These are phyloP conservation scores for Alternaria brassicae DNA, from an alignment of 2,329 filamentous ascomycete genomes.

Conservation along the genomic window DNA sequence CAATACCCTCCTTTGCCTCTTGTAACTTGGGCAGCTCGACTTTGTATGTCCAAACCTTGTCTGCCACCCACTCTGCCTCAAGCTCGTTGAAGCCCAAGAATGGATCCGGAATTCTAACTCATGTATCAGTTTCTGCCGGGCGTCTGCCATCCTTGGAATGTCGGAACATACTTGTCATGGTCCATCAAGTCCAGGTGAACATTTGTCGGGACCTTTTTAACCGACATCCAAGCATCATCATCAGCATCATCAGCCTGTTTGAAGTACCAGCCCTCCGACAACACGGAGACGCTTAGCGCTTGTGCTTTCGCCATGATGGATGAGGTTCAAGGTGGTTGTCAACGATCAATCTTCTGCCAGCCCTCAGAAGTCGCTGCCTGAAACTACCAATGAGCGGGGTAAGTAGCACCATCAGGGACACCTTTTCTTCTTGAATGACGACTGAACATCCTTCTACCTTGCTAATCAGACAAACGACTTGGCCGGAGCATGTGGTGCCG, in stretches of 20 bases:
- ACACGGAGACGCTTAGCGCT: constrained; percentile 36
- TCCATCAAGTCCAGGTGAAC: constrained; percentile 58
- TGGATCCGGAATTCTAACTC: constrained; percentile 56
- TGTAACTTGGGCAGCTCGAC: constrained; percentile 48
- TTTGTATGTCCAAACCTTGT: constrained; percentile 58
- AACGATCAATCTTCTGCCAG: constrained; percentile 4
- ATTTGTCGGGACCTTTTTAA: constrained; percentile 56
- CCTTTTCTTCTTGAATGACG: constrained; percentile 14
- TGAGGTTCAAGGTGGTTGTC: constrained; percentile 1
- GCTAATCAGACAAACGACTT: constrained; percentile 34
- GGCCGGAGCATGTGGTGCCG: constrained; percentile 38
- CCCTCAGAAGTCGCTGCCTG: constrained; percentile 1
- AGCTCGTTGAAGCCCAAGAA: constrained; percentile 60
- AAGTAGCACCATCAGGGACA: constrained; percentile 12
- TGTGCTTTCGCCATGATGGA: constrained; percentile 37
- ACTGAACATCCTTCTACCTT: constrained; percentile 19
- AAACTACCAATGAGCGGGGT: constrained; percentile 17
- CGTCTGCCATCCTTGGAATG: not conserved
- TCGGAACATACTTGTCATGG: constrained; percentile 52
- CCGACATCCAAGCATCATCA: constrained; percentile 54
- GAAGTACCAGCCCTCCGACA: constrained; percentile 55
- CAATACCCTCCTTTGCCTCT: constrained; percentile 37
- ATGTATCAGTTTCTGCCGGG: constrained; percentile 1
- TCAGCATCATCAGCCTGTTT: constrained; percentile 53
- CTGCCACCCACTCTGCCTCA: constrained; percentile 58